Base-by-base conservation (phyloP, 2,329 filamentous ascomycete species). In the Venturia asperata region DNA sequence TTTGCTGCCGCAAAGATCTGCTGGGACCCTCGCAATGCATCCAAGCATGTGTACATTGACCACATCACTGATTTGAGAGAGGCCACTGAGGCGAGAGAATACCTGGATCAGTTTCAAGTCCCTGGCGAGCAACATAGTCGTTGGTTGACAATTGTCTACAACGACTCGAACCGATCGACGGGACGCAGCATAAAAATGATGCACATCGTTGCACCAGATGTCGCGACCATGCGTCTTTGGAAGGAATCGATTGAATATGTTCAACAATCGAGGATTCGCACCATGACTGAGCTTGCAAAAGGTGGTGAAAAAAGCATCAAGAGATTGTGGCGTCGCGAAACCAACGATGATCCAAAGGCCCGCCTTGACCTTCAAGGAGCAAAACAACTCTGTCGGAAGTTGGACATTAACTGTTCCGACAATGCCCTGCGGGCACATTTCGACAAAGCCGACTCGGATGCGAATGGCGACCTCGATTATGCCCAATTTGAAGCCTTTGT, bases 91-190 rank as follows among this genome's bases (percentile, higher is more conserved):
- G 91, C 93, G 21, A 86, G 90, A 66, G 93, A 96, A 73, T 88
- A 91, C 52, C 87, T 93, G 71, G 92, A 97, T 74, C 85, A 86
- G 21, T 43, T 63, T 3, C 19, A 64, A 24, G n/a, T 58, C 47
- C 79, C 94, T 27, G 78, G 87, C 0, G 83, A 86, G 47, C 9
- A 27, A 11, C 88, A 92, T 70, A 78, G 82, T 9, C 85, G 86
- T 17, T 96, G 92, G 84, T 93, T 97, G 72, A 95, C 92, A 37
- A 91, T 99, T 69, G 84, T 96, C 64, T 97, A 96, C 75, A 85
- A 86, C 0, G 84, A 91, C 45, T 87, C 89, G 0, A 89, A 91
- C 70, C 88, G 87, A 67, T 87, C 88, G 10, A 93, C 91, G 73
- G 88, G 86, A 56, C 79, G 82, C 30, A 76, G 79, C 6, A 80